Base-by-base conservation (phyloP, 179 eudicot genomes). In the Beta corolliflora region DNA sequence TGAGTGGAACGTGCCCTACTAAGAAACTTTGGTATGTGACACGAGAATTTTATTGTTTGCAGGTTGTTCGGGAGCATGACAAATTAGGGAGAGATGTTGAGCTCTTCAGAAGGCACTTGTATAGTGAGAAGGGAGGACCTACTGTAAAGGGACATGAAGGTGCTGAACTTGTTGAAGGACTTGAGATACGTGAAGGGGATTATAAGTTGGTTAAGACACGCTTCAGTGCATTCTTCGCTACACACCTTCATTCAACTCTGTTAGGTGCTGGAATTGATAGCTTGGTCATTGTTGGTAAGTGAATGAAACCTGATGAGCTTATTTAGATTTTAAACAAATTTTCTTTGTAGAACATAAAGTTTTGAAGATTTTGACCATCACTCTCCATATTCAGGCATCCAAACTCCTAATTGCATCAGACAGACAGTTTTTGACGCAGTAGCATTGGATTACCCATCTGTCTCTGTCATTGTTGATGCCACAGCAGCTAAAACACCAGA, bases 1-100 rank as follows among this genome's bases (percentile, higher is more conserved):
- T 44, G 2, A 14, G 9, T 21, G 0, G 29, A 56, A 5, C 5
- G 71, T 29, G n/a, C 19, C 41, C 15, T 21, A 46, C 67, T 72
- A 44, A 3, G 53, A 15, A 7, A 10, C 16, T 75, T 46, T 54
- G 66, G 31, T 70, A 54, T 31, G 7, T 63, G 75, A 52, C 52
- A n/a, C 12, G 23, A 36, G 5, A 13, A 31, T 15, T 16, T 9
- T 29, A 58, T 44, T 29, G 36, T 68, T 23, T 81, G 73, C 82
- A 97, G 98, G 93, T 97, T 83, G 98, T 97, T 71, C 95, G 99
- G 29, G 99, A 97, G 83, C 99, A 94, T 85, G 98, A 96, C 81
- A 88, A 94, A 25, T 82, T 88, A 36, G 98, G 99, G 79, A 90
- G 98, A 83, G 98, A 96, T 71, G 98, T 92, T 67, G 99, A 96